Conservation (phyloP, 2,329 filamentous ascomycete genomes). For the Aureobasidium vineae region DNA sequence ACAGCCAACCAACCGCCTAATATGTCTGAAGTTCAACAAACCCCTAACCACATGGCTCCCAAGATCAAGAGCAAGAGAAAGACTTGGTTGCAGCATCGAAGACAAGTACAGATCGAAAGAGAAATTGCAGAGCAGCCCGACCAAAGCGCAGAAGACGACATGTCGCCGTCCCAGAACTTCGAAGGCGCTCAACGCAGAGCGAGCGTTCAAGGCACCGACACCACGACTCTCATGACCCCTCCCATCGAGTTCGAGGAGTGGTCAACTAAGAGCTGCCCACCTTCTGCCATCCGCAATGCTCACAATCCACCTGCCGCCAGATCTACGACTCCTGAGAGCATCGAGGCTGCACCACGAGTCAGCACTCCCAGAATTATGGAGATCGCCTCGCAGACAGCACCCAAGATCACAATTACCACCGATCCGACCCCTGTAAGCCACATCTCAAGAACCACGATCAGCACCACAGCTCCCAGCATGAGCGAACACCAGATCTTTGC, state of each 20-base stretch:
- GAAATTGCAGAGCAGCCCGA: not conserved
- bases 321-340: not conserved
- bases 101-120: not conserved
- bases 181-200: not conserved
- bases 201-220: not conserved
- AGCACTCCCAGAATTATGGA: not conserved
- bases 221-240: not conserved
- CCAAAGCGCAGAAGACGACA: not conserved
- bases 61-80: conserved; percentile 4
- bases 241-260: not conserved
- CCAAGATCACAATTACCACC: not conserved
- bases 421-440: not conserved
- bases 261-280: conserved; percentile 1
- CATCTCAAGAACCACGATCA: not conserved
- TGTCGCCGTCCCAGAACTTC: not conserved
- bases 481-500: conserved; percentile 11
- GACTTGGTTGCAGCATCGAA: not conserved
- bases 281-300: not conserved
- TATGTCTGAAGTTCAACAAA: conserved; percentile 5
- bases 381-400: not conserved
- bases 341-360: not conserved
- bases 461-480: not conserved
- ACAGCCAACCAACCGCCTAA: not conserved
- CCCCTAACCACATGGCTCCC: not conserved
- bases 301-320: not conserved